Evolutionary conservation across 768 basidiomycete genomes (phyloP).

Genomic region (Podaxis sp.): DNA sequence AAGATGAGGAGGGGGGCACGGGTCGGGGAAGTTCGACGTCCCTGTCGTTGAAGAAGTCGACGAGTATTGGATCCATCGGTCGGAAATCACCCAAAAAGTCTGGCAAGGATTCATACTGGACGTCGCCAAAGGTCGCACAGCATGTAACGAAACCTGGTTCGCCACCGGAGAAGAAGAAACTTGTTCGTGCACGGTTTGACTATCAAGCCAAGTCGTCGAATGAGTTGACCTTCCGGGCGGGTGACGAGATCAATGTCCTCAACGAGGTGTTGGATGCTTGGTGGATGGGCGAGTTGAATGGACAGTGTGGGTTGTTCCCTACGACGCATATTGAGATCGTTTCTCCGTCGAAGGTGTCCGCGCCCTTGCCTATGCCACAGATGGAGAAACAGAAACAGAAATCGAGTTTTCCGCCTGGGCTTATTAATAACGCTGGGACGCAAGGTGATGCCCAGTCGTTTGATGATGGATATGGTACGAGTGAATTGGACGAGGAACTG

Average conservation of each 20-base stretch:
- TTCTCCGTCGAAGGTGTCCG: slow-evolving; percentile 13
- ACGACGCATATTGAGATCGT: slow-evolving; percentile 58
- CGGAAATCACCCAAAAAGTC: not conserved
- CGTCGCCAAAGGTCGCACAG: slow-evolving; percentile 30
- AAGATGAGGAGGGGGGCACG: slow-evolving; percentile 30
- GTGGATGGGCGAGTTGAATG: slow-evolving; percentile 83
- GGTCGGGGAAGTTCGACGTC: slow-evolving; percentile 15
- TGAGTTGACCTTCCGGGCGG: slow-evolving; percentile 73
- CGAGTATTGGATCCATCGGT: slow-evolving; percentile 21
- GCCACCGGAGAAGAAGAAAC: slow-evolving; percentile 41
- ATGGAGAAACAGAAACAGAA: slow-evolving; percentile 11
- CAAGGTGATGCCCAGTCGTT: slow-evolving; percentile 14
- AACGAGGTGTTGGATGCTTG: slow-evolving; percentile 85
- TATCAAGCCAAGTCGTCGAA: slow-evolving; percentile 68
- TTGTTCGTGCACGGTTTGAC: slow-evolving; percentile 72
- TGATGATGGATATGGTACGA: slow-evolving; percentile 27
- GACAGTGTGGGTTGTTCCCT: slow-evolving; percentile 80
- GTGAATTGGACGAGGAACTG: slow-evolving; percentile 47
- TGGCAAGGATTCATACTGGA: not conserved
- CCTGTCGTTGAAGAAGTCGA: slow-evolving; percentile 24
- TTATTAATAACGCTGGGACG: not conserved
- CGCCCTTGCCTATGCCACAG: slow-evolving; percentile 14
- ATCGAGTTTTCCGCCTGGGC: not conserved
- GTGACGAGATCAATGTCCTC: slow-evolving; percentile 73
- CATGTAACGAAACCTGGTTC: slow-evolving; percentile 53